phyloP scores from a whole-genome alignment of 192 early-diverging fungal species.

The Linderina pennispora region DNA sequence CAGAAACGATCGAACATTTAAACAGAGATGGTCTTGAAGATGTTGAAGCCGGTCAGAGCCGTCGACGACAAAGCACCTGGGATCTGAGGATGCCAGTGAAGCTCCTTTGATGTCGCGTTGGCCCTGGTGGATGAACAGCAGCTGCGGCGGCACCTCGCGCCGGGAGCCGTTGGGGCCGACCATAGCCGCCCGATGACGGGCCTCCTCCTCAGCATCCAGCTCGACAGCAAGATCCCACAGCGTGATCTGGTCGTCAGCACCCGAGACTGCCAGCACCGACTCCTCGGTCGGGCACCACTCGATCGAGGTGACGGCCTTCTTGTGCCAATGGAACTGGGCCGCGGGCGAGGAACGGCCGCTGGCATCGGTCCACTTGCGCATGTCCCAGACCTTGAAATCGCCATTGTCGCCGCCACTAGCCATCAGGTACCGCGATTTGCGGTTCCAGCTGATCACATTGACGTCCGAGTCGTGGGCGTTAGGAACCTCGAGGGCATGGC shows the following conservation, averaged over 20 bases:
- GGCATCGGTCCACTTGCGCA: constrained; percentile 54
- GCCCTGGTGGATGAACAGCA: constrained; percentile 93
- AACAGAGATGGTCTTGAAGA: constrained; percentile 95
- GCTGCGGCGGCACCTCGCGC: constrained; percentile 85
- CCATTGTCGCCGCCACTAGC: constrained; percentile 93
- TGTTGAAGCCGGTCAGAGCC: constrained; percentile 83
- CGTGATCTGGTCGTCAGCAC: constrained; percentile 94
- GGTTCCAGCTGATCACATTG: constrained; percentile 97
- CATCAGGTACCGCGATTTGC: constrained; percentile 75
- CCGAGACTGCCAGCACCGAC: constrained; percentile 83
- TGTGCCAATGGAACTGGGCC: constrained; percentile 94
- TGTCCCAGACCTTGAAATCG: constrained; percentile 93
- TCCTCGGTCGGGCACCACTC: constrained; percentile 96
- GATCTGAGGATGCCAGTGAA: constrained; percentile 95
- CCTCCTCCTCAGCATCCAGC: constrained; percentile 85
- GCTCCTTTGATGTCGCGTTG: constrained; percentile 91
- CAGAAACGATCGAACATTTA: too few species aligned
- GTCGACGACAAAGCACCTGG: constrained; percentile 89
- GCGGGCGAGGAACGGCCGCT: constrained; percentile 59
- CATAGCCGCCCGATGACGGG: constrained; percentile 49
- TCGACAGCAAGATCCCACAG: constrained; percentile 99
- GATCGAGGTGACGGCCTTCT: constrained; percentile 85
- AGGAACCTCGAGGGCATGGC: constrained; percentile 61
- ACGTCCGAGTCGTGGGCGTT: constrained; percentile 84
- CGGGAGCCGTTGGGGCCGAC: constrained; percentile 50